Percentiles rank a stretch among this genome's conserved stretches.
Evolutionary conservation across 306 rosid species (phyloP).

Genomic region (Quercus robur): DNA sequence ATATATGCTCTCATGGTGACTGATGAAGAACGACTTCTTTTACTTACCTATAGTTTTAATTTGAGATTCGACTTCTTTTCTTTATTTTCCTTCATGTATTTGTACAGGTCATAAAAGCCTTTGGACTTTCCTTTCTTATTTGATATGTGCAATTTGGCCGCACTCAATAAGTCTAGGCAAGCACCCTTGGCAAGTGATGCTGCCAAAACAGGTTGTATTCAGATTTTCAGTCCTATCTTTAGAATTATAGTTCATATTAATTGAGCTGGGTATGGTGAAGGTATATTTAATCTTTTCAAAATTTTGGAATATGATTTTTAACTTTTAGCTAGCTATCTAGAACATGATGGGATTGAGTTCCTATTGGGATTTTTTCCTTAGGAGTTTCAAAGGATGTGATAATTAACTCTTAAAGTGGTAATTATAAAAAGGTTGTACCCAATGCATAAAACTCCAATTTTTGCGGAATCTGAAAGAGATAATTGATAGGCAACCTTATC

Average conservation of each 20-base stretch:
- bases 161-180: constrained; percentile 37
- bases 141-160: constrained; percentile 49
- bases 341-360: neutral
- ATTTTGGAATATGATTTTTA: neutral
- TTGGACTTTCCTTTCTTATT: constrained; percentile 68
- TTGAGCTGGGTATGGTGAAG: neutral
- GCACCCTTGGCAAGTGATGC: constrained; percentile 41
- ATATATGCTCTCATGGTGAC: neutral
- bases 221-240: neutral
- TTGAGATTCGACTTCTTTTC: neutral
- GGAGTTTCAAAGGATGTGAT: neutral
- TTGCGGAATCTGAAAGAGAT: too few relatives aligned
- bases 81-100: constrained; percentile 9
- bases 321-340: neutral
- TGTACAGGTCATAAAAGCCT: constrained; percentile 81
- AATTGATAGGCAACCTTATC: too few relatives aligned
- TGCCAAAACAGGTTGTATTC: constrained; percentile 58
- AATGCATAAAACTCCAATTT: too few relatives aligned
- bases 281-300: neutral
- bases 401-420: neutral
- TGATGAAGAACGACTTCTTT: neutral
- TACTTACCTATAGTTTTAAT: neutral
- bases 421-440: neutral
- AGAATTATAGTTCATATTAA: neutral
- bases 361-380: neutral